Evolutionary conservation across 2,329 filamentous ascomycete genomes (phyloP).

Genomic region (Fusarium avenaceum): DNA sequence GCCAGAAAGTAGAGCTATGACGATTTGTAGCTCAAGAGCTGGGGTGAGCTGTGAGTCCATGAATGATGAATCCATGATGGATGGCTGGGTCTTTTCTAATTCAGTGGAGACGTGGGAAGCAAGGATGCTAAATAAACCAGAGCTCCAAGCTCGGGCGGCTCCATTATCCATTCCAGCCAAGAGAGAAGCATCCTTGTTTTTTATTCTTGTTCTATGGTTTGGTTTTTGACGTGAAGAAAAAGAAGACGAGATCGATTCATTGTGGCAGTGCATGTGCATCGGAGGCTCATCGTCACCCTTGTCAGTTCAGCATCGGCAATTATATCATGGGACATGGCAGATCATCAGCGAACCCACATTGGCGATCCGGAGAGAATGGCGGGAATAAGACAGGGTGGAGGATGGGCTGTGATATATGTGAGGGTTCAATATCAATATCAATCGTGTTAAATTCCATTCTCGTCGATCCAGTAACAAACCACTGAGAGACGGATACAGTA

Average conservation of each 20-base stretch:
- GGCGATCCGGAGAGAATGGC: constrained; percentile 25
- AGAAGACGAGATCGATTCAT: neutral
- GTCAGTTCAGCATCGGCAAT: constrained; percentile 18
- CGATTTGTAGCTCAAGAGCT: constrained; percentile 28
- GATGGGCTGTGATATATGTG: neutral
- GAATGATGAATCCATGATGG: constrained; percentile 30
- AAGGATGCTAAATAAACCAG: constrained; percentile 10
- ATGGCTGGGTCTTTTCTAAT: constrained; percentile 22
- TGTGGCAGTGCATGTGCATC: neutral
- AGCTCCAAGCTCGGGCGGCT: constrained; percentile 20
- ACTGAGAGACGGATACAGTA: constrained; percentile 17
- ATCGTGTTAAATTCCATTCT: constrained; percentile 9
- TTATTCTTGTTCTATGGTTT: neutral
- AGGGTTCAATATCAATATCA: constrained; percentile 11
- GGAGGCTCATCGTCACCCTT: constrained; percentile 34
- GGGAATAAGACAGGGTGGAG: constrained; percentile 19
- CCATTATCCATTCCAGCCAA: constrained; percentile 40
- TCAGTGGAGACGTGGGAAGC: constrained; percentile 37
- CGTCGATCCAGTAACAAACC: neutral
- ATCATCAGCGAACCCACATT: constrained; percentile 35
- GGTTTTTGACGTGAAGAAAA: constrained; percentile 4
- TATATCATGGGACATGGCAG: constrained; percentile 34
- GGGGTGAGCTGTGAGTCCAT: constrained; percentile 31
- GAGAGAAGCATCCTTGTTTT: constrained; percentile 36
- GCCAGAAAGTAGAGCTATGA: constrained; percentile 24